Base-by-base conservation (phyloP, 352 stramenopile genomes). In the Albugo laibachii region DNA sequence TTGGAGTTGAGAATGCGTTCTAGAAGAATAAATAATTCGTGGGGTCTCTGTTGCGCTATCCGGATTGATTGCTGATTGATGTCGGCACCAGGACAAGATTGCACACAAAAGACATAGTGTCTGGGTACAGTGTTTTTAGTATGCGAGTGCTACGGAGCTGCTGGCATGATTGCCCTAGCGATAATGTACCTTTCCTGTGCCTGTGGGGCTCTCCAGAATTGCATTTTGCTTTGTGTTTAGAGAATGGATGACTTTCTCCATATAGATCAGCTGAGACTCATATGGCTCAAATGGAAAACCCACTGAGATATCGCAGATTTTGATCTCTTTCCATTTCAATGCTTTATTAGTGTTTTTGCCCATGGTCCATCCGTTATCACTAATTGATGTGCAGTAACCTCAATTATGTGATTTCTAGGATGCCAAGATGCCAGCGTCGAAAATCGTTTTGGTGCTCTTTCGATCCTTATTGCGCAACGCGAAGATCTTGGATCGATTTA, bases 221-320 rank as follows among this genome's bases (percentile, higher is more conserved):
- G 95, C 95, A 61, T 98, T 97, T 59, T 95, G 77, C 49, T 82
- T 88, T 45, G 59, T 77, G 14, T 79, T 60, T 27, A 98, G 72
- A 14, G 93, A 72, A 49, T 85, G 54, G 19, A 99, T 61, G 0
- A 98, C 93, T 46, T 92, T 94, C 56, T 83, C 66, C 93, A 99
- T 99, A 62, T 98, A 98, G 1, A 95, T 80, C 40, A 95, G 59
- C 76, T 99, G 94, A 49, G 87, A 96, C 59, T 95, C 71, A 57
- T 99, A 99, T 8, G 94, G 93, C 50, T 80, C 62, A 67, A 97
- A 98, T 18, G 95, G 94, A 58, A 99, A 99, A 53, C 96, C 80
- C 55, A 99, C 83, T 12, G 64, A 45, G 47, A 94, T 79, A 36
- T 79, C 80, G 59, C 73, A 78, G 47, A 96, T 87, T 55, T 89